Conservation (phyloP, 169 alveolate species). For the Nephromyces sp. region DNA sequence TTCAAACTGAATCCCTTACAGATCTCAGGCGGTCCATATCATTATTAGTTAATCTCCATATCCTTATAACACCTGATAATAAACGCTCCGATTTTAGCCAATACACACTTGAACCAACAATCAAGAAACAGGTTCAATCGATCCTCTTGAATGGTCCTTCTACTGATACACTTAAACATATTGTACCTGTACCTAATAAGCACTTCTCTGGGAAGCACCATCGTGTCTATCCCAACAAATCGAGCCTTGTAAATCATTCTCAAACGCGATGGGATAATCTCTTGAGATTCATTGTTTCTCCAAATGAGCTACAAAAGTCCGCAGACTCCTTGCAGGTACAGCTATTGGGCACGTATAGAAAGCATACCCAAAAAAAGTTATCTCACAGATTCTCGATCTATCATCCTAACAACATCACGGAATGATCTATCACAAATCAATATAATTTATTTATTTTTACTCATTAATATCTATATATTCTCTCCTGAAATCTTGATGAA, state of each 20-base stretch:
- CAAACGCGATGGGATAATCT: conserved; percentile 29
- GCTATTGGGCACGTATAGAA: too few relatives aligned
- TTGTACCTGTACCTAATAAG: conserved; percentile 9
- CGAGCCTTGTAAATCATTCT: conserved; percentile 26
- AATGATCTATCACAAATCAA: too few relatives aligned
- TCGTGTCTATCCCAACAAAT: conserved; percentile 25
- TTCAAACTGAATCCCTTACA: conserved; percentile 44
- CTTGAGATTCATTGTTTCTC: conserved; percentile 10
- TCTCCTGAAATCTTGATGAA: too few relatives aligned
- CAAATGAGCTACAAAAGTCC: too few relatives aligned
- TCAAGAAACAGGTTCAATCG: conserved; percentile 33
- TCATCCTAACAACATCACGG: too few relatives aligned
- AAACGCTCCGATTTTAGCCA: conserved; percentile 31
- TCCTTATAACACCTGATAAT: conserved; percentile 29
- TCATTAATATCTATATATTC: too few relatives aligned
- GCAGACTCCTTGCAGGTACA: too few relatives aligned
- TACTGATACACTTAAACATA: not conserved
- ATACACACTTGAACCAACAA: conserved; percentile 27
- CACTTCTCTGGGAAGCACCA: too few relatives aligned
- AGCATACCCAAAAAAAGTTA: too few relatives aligned
- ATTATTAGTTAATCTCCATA: conserved; percentile 26
- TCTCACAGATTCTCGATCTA: too few relatives aligned
- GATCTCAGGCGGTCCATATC: conserved; percentile 46
- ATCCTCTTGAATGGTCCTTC: conserved; percentile 20
- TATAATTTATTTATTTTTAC: too few relatives aligned